phyloP scores from a whole-genome alignment of 441 rosid genomes.

The Syzygium syzygioides region DNA sequence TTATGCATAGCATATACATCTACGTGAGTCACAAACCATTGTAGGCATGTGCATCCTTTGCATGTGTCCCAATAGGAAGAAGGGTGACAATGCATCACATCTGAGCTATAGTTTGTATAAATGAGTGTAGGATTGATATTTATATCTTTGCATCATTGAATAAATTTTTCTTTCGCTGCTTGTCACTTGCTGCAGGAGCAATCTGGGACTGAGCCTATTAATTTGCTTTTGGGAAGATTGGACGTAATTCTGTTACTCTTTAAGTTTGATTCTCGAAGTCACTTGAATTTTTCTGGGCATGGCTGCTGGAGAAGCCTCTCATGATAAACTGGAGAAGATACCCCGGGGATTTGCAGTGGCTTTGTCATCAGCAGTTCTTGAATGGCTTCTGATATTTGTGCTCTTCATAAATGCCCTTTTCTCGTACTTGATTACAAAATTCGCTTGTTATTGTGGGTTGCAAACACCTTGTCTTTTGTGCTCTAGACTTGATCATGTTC shows the following conservation, averaged over 20 bases:
- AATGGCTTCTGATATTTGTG: conserved; percentile 74
- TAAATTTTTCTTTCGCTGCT: conserved; percentile 7
- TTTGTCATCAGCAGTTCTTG: conserved; percentile 60
- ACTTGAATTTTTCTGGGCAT: conserved; percentile 24
- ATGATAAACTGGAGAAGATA: conserved; percentile 27
- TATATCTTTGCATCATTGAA: background rate
- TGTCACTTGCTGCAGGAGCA: conserved; percentile 31
- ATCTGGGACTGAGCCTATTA: conserved; percentile 16
- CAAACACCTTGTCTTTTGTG: conserved; percentile 77
- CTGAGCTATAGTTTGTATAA: background rate
- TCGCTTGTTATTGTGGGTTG: conserved; percentile 49
- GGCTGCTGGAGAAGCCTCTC: conserved; percentile 38
- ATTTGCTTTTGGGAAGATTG: conserved; percentile 18
- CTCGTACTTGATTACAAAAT: conserved; percentile 53
- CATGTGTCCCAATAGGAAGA: background rate
- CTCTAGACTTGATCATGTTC: conserved; percentile 82
- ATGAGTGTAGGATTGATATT: background rate
- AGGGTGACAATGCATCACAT: background rate
- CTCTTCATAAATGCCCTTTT: conserved; percentile 56
- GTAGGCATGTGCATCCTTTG: background rate
- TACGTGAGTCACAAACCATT: background rate
- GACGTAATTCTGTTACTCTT: conserved; percentile 3
- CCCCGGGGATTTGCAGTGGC: conserved; percentile 31
- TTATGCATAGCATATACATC: background rate
- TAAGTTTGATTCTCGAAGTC: conserved; percentile 9